Percentiles rank a stretch among this genome's conserved stretches.
Conservation (phyloP, 2,329 filamentous ascomycete species). For the Penicillium sp. region DNA sequence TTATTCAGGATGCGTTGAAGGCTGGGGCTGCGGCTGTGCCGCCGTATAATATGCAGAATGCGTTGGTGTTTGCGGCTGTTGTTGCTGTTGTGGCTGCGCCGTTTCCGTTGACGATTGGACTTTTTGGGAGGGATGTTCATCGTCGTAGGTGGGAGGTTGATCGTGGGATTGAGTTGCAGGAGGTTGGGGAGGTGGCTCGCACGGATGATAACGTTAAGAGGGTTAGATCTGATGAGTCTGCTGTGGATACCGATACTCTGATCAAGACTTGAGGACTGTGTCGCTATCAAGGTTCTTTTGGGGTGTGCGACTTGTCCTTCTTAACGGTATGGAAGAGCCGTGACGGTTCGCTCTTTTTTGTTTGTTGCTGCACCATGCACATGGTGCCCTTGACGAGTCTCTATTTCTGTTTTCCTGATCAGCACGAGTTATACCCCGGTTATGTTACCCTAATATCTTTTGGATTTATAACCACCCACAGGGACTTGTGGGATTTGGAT, state of each 20-base stretch:
- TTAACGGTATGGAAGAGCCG: neutral
- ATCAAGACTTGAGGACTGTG: neutral
- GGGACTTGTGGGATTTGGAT: neutral
- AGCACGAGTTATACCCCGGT: neutral
- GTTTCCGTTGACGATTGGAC: slow-evolving; percentile 66
- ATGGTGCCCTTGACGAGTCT: neutral
- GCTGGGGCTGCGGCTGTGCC: slow-evolving; percentile 54
- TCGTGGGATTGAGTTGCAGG: slow-evolving; percentile 27
- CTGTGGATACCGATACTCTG: neutral
- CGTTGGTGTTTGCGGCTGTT: slow-evolving; percentile 77
- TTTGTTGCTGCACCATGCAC: neutral
- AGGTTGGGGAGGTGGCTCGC: slow-evolving; percentile 6
- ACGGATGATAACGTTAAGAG: neutral
- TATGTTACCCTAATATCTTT: neutral
- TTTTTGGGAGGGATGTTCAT: slow-evolving; percentile 60
- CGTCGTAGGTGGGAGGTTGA: slow-evolving; percentile 45
- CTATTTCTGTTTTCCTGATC: neutral
- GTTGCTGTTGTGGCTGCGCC: slow-evolving; percentile 65
- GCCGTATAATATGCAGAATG: slow-evolving; percentile 69
- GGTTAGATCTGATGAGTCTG: neutral
- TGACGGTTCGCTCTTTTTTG: neutral
- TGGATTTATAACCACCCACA: neutral
- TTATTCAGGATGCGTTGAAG: slow-evolving; percentile 74
- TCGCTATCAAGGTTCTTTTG: neutral
- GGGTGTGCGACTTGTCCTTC: neutral